Base-by-base conservation (phyloP, 768 basidiomycete genomes). In the Pulveroboletus sp. region DNA sequence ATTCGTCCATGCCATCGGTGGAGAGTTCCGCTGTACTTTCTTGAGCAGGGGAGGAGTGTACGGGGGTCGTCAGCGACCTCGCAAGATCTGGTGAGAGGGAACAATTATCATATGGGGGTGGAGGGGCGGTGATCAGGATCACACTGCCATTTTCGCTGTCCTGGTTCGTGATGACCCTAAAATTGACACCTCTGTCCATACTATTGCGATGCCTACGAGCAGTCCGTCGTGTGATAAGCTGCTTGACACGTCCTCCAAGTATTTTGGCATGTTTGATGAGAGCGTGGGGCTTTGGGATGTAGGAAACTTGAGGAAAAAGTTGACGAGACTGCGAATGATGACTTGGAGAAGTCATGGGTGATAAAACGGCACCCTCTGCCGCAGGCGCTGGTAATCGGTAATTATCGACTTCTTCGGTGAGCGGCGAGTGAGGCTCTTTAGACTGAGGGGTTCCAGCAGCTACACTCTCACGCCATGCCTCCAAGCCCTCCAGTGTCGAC, bases 101-200 rank as follows among this genome's bases (percentile, higher is more conserved):
- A 44, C 41, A 27, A 40, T 20, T 35, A 29, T 63, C 53, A 36
- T 63, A 65, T 24, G 63, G 57, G n/a, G 57, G 63, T 11, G 67
- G 61, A 20, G 57, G 63, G 13, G 66, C 66, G 38, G 47, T 54
- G 55, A 68, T 68, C 44, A 69, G 41, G 34, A 66, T 57, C 31
- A 68, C 58, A 43, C 63, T 68, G 16, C 53, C 68, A 27, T 60
- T 52, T 29, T 58, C 67, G 42, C 68, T 69, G n/a, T 63, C 68
- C 40, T 54, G 61, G 20, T 42, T 51, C 6, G 63, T 53, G 47
- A 57, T 45, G 13, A 63, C 30, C 34, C 53, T 55, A 9, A 58
- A 58, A 22, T 23, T 58, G 39, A 58, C 47, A 22, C 43, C 53
- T 36, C 50, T 49, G 50, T 62, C 62, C 54, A 64, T 62, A 32